These are phyloP conservation scores for Dalbergia cultrata DNA, from an alignment of 306 rosid species.

Conservation along the genomic window DNA sequence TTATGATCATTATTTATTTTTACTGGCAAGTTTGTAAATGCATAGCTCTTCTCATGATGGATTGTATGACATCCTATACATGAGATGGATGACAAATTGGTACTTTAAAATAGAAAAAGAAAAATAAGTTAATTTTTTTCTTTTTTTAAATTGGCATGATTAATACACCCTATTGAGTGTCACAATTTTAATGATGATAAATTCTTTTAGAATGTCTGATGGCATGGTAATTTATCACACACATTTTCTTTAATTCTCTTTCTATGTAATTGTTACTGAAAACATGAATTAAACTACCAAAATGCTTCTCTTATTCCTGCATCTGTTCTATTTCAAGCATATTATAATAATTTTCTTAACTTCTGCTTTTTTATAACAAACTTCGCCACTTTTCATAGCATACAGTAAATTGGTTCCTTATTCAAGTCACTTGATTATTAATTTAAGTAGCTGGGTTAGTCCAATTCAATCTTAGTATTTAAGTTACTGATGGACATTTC, in stretches of 20 bases:
- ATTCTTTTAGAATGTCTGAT: fast-evolving
- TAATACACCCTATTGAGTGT: too few species aligned
- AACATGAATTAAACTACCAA: slow-evolving; percentile 8
- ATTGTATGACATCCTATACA: too few species aligned
- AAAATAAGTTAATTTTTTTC: not conserved
- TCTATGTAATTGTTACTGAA: not conserved
- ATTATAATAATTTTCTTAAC: not conserved
- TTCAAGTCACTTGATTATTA: not conserved
- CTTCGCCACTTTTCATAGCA: not conserved
- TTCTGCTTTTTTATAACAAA: not conserved
- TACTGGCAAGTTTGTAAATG: slow-evolving; percentile 41
- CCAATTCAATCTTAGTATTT: slow-evolving; percentile 10
- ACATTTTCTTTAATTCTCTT: too few species aligned
- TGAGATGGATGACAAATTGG: not conserved
- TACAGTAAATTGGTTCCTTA: not conserved
- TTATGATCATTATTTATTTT: slow-evolving; percentile 42
- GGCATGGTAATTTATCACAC: too few species aligned
- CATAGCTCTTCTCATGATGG: slow-evolving; percentile 16
- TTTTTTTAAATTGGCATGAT: too few species aligned
- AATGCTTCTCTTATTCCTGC: not conserved
- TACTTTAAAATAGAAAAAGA: not conserved
- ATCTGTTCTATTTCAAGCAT: slow-evolving; percentile 1
- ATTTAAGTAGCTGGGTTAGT: slow-evolving; percentile 5
- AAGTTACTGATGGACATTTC: slow-evolving; percentile 1
- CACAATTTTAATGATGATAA: too few species aligned